Conservation (phyloP, 768 basidiomycete species). For the Lentinula boryana region DNA sequence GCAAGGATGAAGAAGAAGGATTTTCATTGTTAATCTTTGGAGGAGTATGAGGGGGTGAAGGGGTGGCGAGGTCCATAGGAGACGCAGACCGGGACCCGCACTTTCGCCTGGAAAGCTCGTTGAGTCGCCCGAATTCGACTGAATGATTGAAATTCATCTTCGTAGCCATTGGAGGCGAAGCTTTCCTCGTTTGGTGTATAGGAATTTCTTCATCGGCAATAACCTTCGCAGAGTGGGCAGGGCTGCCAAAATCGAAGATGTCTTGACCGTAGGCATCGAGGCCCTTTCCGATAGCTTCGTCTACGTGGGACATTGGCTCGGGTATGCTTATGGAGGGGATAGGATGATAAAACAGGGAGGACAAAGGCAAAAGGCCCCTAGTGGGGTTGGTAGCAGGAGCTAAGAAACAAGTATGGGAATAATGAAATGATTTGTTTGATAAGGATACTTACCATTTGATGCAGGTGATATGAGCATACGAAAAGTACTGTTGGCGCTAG, state of each 20-base stretch:
- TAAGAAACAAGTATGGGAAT: background rate
- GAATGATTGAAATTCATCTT: background rate
- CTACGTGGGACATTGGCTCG: background rate
- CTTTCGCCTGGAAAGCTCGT: background rate
- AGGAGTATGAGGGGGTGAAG: background rate
- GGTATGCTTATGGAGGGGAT: background rate
- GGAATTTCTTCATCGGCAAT: background rate
- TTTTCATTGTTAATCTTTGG: background rate
- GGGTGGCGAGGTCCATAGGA: background rate
- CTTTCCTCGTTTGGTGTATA: background rate
- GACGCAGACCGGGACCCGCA: background rate
- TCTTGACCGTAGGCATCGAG: background rate
- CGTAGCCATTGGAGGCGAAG: background rate
- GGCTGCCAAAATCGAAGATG: background rate
- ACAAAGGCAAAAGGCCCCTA: background rate
- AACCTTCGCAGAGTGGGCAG: background rate
- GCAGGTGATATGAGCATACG: background rate
- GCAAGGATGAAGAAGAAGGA: background rate
- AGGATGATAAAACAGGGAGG: background rate
- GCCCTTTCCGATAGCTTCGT: background rate
- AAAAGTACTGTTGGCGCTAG: background rate
- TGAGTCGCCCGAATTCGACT: background rate
- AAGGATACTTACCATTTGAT: background rate
- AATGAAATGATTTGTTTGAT: background rate
- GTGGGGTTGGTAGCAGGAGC: background rate